Conservation (phyloP, 768 basidiomycete species). For the Boletus subcaerulescens region DNA sequence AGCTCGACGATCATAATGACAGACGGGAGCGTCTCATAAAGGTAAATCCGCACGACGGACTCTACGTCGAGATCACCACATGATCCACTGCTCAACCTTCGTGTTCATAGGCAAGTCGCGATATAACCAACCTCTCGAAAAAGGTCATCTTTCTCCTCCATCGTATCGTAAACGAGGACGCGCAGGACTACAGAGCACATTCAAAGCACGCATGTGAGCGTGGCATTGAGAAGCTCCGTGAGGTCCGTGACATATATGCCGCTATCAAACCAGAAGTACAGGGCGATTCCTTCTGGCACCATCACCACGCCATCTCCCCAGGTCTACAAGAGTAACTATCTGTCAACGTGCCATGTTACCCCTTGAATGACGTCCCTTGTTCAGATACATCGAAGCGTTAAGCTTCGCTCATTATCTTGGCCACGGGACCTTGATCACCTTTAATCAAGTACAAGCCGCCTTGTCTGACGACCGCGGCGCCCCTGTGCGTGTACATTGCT, state of each 20-base stretch:
- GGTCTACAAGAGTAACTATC: slow-evolving; percentile 71
- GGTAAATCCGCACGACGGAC: slow-evolving; percentile 37
- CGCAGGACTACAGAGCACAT: slow-evolving; percentile 21
- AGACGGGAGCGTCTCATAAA: slow-evolving; percentile 89
- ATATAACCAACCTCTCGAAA: slow-evolving; percentile 89
- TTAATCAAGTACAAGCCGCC: slow-evolving; percentile 60
- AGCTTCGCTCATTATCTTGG: slow-evolving; percentile 87
- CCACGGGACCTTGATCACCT: slow-evolving; percentile 62
- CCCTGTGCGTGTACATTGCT: slow-evolving; percentile 48
- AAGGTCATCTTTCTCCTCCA: slow-evolving; percentile 93
- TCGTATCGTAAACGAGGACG: slow-evolving; percentile 54
- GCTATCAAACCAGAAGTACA: slow-evolving; percentile 57
- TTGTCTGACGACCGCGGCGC: slow-evolving; percentile 59
- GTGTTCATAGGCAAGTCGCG: slow-evolving; percentile 63
- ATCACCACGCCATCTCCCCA: slow-evolving; percentile 69
- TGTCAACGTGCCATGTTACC: not conserved
- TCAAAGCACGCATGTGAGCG: slow-evolving; percentile 46
- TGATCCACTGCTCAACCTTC: slow-evolving; percentile 1
- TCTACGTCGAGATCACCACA: slow-evolving; percentile 1
- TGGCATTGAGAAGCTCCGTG: slow-evolving; percentile 58
- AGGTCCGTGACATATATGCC: slow-evolving; percentile 65
- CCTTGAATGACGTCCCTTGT: slow-evolving; percentile 15
- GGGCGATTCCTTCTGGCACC: slow-evolving; percentile 74
- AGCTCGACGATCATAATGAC: slow-evolving; percentile 84
- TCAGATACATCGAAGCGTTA: slow-evolving; percentile 82